Base-by-base conservation (phyloP, 2,329 filamentous ascomycete genomes). In the Amphichorda felina region DNA sequence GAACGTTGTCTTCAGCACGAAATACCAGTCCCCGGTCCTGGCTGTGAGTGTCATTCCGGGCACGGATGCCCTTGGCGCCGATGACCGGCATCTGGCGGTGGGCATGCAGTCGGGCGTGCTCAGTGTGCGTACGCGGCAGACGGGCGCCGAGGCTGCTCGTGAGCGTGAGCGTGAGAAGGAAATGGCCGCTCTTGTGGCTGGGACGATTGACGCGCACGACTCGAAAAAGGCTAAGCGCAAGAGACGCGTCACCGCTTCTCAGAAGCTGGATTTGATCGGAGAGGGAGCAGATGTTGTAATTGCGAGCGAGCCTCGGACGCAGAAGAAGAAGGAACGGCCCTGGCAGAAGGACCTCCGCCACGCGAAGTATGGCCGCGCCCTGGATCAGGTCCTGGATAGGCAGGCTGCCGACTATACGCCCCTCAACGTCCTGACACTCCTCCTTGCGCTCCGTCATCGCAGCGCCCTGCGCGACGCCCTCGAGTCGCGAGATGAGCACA, bases 51-150 rank as follows among this genome's bases (percentile, higher is more conserved):
- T 94, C 30, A 75, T 95, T 43, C 51, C 60, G 5, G 51, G 54
- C 13, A 53, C 50, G 35, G 47, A 55, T 35, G 45, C 50, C 9
- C 33, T 47, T 22, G 56, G 55, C 30, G 70, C 73, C 34, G 82
- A 88, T 48, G 91, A 98, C 61, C 86, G 87, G 45, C 91, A 98
- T 58, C 73, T 98, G 35, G 87, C 83, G 4, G 91, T 98, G 2
- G 91, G 89, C 55, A 89, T 96, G 79, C 81, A 91, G 50, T 93
- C 84, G 2, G 91, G 91, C 31, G 73, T 94, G n/a, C 69, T 98
- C 9, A 93, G 84, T 19, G 72, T 96, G 49, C 82, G 83, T 52
- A 96, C 89, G 1, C 78, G 87, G n/a, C 71, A 94, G 10, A 86
- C 82, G 0, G 86, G 86, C 5, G 69, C 82, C 36, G 83, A 93